phyloP scores from a whole-genome alignment of 345 rosid species.

The Populus euphratica region DNA sequence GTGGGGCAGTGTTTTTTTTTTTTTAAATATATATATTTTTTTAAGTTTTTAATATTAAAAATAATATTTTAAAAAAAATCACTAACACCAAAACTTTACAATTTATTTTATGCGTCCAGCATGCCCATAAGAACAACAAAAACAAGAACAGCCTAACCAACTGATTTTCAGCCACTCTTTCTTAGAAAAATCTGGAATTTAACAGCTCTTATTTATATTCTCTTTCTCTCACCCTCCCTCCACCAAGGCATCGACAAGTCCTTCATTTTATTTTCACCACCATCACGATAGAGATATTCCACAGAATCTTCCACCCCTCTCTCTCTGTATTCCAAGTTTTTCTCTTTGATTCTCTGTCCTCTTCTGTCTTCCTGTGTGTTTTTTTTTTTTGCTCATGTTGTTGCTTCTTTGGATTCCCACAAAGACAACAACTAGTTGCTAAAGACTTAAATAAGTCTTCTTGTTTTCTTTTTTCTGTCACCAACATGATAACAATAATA shows the following conservation, averaged over 20 bases:
- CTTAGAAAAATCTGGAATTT: constrained; percentile 44
- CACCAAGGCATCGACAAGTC: background rate
- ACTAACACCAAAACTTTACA: too few species aligned
- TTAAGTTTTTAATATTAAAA: too few species aligned
- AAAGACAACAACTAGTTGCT: background rate
- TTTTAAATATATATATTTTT: background rate
- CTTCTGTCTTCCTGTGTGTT: background rate
- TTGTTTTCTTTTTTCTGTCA: background rate
- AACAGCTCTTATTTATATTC: constrained; percentile 13
- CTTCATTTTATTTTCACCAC: background rate
- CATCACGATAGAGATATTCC: constrained; percentile 19
- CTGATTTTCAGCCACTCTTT: constrained; percentile 36
- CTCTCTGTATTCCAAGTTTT: constrained; percentile 14
- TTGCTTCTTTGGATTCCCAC: constrained; percentile 23
- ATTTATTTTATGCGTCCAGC: background rate
- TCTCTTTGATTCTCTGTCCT: constrained; percentile 10
- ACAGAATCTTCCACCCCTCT: constrained; percentile 25
- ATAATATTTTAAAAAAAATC: too few species aligned
- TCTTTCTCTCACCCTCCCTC: background rate
- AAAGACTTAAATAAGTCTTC: background rate
- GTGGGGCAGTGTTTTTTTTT: background rate
- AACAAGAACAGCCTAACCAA: constrained; percentile 19
- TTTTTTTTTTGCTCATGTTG: background rate
- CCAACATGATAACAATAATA: background rate
- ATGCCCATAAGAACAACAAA: background rate